Evolutionary conservation across 2,329 filamentous ascomycete species (phyloP).

Genomic region (Ceratocystis alfenasii): DNA sequence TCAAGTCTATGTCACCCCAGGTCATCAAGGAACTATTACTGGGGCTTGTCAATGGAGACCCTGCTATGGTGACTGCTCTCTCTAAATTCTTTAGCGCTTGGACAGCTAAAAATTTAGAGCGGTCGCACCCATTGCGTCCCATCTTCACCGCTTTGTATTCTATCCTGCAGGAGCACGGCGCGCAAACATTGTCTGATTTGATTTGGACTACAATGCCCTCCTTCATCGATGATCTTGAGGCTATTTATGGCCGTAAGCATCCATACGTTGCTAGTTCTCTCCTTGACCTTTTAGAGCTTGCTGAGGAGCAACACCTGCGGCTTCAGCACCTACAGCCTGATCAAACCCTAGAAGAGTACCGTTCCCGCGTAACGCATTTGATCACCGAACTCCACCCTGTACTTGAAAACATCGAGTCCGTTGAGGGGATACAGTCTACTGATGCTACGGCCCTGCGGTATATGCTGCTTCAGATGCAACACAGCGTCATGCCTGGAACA

Average conservation of each 20-base stretch:
- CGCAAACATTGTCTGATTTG: slow-evolving; percentile 34
- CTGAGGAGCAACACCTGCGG: slow-evolving; percentile 10
- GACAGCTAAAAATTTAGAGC: slow-evolving; percentile 35
- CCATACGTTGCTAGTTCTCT: slow-evolving; percentile 34
- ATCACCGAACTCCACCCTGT: slow-evolving; percentile 31
- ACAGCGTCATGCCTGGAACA: slow-evolving; percentile 29
- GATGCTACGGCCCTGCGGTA: slow-evolving; percentile 34
- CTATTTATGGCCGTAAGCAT: slow-evolving; percentile 34
- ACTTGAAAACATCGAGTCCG: slow-evolving; percentile 31
- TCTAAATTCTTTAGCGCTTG: slow-evolving; percentile 37
- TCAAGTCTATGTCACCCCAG: slow-evolving; percentile 35
- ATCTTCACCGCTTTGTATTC: slow-evolving; percentile 36
- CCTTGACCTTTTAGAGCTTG: slow-evolving; percentile 18
- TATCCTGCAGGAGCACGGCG: slow-evolving; percentile 36
- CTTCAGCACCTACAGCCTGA: slow-evolving; percentile 13
- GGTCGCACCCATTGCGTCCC: slow-evolving; percentile 34
- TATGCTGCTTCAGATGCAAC: slow-evolving; percentile 33
- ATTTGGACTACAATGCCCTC: slow-evolving; percentile 34
- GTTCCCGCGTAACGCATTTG: slow-evolving; percentile 32
- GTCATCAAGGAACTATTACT: slow-evolving; percentile 35
- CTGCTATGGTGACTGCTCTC: slow-evolving; percentile 36
- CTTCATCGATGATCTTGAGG: slow-evolving; percentile 36
- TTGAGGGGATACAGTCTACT: slow-evolving; percentile 28
- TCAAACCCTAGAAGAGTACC: slow-evolving; percentile 30
- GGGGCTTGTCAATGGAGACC: slow-evolving; percentile 35